phyloP scores from a whole-genome alignment of 805 yeast genomes.

The Gaillardinia entomophila region DNA sequence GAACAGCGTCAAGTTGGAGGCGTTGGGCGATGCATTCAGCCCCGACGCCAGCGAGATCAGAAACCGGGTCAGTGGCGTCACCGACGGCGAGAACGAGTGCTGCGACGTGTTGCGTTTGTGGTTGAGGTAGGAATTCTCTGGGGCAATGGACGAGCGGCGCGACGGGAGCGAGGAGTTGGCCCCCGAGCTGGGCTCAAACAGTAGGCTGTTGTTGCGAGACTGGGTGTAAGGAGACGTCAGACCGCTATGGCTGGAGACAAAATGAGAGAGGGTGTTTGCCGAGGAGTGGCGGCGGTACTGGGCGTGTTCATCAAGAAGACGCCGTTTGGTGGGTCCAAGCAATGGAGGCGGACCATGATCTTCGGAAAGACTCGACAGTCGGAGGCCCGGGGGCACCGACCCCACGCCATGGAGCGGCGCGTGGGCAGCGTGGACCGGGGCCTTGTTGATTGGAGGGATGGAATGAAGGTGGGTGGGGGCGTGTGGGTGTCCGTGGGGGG shows the following conservation, averaged over 20 bases:
- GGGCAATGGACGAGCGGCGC: neutral
- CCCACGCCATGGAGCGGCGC: too few species aligned
- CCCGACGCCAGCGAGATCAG: neutral
- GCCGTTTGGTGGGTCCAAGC: conserved; percentile 16
- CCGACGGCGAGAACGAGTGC: neutral
- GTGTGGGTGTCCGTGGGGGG: too few species aligned
- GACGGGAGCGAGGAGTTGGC: neutral
- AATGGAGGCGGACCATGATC: neutral
- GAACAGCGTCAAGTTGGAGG: neutral
- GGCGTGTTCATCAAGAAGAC: conserved; percentile 19
- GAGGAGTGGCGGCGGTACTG: conserved; percentile 19
- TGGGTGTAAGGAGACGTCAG: neutral
- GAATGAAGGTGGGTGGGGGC: too few species aligned
- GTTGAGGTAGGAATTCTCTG: neutral
- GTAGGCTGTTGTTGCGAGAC: neutral
- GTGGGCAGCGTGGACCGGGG: too few species aligned
- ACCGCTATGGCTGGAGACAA: neutral
- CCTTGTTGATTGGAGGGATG: too few species aligned
- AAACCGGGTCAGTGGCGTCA: neutral
- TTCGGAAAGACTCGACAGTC: neutral
- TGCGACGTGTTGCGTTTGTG: neutral
- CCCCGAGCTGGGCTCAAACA: neutral
- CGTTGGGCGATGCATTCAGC: neutral
- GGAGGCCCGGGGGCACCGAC: neutral
- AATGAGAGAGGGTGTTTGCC: conserved; percentile 12